Base-by-base conservation (phyloP, 306 rosid genomes). In the Rubus idaeus region DNA sequence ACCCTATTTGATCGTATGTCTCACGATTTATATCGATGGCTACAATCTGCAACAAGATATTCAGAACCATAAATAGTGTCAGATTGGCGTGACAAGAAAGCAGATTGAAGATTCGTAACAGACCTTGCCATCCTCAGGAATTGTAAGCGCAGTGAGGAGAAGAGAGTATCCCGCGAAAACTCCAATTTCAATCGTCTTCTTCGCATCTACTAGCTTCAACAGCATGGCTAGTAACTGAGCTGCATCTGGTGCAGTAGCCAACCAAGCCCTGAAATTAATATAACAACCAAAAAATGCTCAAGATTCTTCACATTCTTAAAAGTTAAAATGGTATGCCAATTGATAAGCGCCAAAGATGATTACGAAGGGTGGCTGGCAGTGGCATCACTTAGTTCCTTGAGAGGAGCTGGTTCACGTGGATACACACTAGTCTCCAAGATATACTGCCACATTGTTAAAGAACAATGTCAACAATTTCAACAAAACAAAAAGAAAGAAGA, bases 91-190 rank as follows among this genome's bases (percentile, higher is more conserved):
- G 9, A 56, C 35, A 20, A 8, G 12, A 9, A 0, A 35, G 10
- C 50, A 5, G 35, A 72, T 17, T 40, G 12, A 46, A 35, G 11
- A 5, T 2, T 17, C 8, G 35, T 0, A 50, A 42, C 21, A 8
- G 57, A 81, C 84, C 80, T 89, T 87, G 81, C 93, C 96, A 76
- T 87, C 87, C 35, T 74, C 21, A 8, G 91, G 91, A 68, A 86
- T 84, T 42, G 78, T 50, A 75, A 89, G 90, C 46, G 90, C 93
- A 0, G 96, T 91, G 78, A 87, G 90, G 72, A 89, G 96, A 83
- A 87, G 91, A 68, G 93, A 87, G 73, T 91, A 89, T 56, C 91
- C 89, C 30, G 91, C 84, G 50, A 81, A 86, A 8, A 88, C 90
- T 71, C 90, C 94, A 8, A 88, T 70, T 77, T 86, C 90, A 81